These are phyloP conservation scores for Danielozyma ontarioensis DNA, from an alignment of 805 yeast species.

Conservation along the genomic window DNA sequence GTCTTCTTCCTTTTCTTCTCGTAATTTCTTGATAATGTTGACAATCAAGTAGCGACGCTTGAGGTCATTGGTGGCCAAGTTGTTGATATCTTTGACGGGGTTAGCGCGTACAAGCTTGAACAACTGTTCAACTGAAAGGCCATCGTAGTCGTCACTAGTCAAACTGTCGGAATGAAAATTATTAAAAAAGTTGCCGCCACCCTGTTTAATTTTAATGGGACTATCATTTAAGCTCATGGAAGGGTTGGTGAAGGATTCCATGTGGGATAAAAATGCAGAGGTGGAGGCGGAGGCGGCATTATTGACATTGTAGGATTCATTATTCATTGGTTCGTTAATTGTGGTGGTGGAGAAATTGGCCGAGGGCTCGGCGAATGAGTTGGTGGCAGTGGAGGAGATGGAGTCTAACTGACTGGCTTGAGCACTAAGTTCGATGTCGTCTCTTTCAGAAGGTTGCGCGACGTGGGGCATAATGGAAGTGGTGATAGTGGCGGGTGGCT, in stretches of 20 bases:
- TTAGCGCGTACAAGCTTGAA: conserved; percentile 30
- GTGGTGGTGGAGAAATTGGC: too few species aligned
- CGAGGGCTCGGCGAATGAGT: too few species aligned
- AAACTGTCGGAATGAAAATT: conserved; percentile 18
- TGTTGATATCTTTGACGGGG: conserved; percentile 3
- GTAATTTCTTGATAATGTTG: conserved; percentile 30
- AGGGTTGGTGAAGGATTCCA: background rate
- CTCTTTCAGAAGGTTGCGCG: background rate
- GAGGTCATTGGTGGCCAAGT: conserved; percentile 24
- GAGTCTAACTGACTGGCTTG: background rate
- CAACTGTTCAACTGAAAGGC: conserved; percentile 30
- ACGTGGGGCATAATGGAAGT: background rate
- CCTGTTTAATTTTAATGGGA: too few species aligned
- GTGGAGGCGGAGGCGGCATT: background rate
- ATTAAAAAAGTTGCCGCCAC: conserved; percentile 11
- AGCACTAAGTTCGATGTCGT: too few species aligned
- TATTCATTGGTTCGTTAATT: background rate
- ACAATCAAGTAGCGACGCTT: conserved; percentile 31
- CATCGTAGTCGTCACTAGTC: conserved; percentile 37
- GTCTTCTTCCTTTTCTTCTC: conserved; percentile 32
- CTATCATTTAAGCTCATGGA: background rate
- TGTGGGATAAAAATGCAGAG: background rate
- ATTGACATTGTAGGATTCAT: background rate
- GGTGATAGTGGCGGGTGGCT: background rate
- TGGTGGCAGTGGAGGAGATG: too few species aligned